Base-by-base conservation (phyloP, 2,329 filamentous ascomycete genomes). In the Alternaria rosae region DNA sequence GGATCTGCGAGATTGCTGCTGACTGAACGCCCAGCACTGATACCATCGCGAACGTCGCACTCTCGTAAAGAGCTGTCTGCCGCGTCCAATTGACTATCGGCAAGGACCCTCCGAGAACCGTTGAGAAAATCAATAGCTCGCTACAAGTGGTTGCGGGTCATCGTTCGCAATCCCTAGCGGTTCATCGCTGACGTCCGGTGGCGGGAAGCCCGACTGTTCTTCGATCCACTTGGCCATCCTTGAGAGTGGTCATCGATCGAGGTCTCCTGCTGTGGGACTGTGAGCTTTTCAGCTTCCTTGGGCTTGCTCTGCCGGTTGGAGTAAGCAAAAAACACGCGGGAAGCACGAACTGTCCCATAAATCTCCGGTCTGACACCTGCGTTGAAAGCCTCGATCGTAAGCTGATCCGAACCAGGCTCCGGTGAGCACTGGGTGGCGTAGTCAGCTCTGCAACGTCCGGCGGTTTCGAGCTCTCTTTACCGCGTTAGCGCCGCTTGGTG, bases 371-470 rank as follows among this genome's bases (percentile, higher is more conserved):
- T 30, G 47, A 45, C 41, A 52, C 35, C 32, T 38, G 59, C 54
- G 32, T 32, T 42, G 51, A 35, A 45, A 57, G 23, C 26, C 32
- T 61, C 55, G 38, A 47, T 35, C 43, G 57, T 44, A 26, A 38
- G 30, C 50, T 43, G 41, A 38, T 30, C 56, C 28, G n/a, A 50
- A 48, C 57, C 54, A 57, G 57, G 51, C 55, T 42, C 28, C 48
- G 54, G 54, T 61, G 54, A 42, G 42, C 41, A 48, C 52, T 43
- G 28, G 42, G 59, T 59, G 55, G 62, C 59, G 59, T 59, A 61
- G 62, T 51, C 21, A 42, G 50, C 32, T 58, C 63, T 70, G 65
- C 61, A 61, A 67, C 59, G 32, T 53, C 60, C 54, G 59, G 50
- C 63, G 63, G 66, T 62, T 64, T 60, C 52, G 56, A 55, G 47